Conservation (phyloP, 1,284 basidiomycete genomes). For the Thecaphora frezii region DNA sequence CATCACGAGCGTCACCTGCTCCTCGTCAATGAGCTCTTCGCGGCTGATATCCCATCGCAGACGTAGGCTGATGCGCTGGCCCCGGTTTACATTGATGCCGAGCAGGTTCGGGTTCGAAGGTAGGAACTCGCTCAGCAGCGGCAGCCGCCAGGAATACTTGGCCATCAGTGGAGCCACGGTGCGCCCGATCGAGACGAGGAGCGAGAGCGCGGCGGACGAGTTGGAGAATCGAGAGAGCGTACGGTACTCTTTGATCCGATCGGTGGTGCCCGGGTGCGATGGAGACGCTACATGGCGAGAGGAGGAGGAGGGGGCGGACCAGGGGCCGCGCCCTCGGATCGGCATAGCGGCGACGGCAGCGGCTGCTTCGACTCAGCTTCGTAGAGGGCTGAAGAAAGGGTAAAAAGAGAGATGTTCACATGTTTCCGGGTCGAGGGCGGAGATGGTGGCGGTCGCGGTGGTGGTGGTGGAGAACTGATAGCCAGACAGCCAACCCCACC, state of each 20-base stretch:
- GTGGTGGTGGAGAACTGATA: too few species aligned
- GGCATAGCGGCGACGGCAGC: conserved; percentile 5
- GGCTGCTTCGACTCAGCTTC: too few species aligned
- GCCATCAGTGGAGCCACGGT: conserved; percentile 31
- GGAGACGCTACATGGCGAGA: too few species aligned
- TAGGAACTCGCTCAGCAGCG: conserved; percentile 30
- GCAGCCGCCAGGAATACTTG: conserved; percentile 24
- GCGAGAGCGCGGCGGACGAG: conserved; percentile 14
- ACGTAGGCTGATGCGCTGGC: conserved; percentile 36
- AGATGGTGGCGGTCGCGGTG: too few species aligned
- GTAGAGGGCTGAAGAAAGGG: too few species aligned
- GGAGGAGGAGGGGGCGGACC: not conserved
- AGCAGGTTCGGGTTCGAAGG: conserved; percentile 20
- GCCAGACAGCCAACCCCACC: too few species aligned
- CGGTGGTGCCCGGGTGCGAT: conserved; percentile 3
- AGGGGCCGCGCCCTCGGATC: conserved; percentile 9
- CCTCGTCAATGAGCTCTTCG: conserved; percentile 11
- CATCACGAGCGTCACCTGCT: conserved; percentile 23
- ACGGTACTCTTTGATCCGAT: conserved; percentile 21
- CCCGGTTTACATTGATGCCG: conserved; percentile 38
- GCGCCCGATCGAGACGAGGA: conserved; percentile 24
- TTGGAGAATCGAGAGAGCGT: conserved; percentile 11
- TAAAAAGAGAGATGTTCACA: too few species aligned
- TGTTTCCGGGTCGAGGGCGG: too few species aligned
- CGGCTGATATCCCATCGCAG: conserved; percentile 12